Conservation (phyloP, 148 eudicot species). For the Heliamphora exappendiculata region DNA sequence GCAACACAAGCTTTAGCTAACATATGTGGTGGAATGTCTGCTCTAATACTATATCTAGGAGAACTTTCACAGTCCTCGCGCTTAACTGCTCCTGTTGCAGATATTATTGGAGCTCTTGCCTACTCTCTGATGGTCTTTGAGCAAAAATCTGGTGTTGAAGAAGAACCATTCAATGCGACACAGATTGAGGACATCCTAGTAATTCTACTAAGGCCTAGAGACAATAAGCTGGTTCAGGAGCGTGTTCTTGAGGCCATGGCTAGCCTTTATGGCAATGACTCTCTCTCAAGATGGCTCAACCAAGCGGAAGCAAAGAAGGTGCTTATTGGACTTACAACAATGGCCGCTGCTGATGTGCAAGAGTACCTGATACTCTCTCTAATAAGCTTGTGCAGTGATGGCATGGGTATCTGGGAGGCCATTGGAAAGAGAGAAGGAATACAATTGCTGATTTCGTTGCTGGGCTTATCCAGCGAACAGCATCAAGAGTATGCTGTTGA, state of each 20-base stretch:
- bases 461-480: conserved; percentile 73
- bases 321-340: conserved; percentile 59
- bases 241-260: conserved; percentile 87
- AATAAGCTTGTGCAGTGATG: conserved; percentile 54
- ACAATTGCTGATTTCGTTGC: conserved; percentile 61
- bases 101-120: conserved; percentile 76
- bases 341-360: conserved; percentile 57
- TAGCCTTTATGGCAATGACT: conserved; percentile 56
- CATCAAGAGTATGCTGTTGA: conserved; percentile 77
- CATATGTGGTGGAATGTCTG: conserved; percentile 72
- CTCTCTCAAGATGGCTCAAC: conserved; percentile 38
- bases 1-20: conserved; percentile 65
- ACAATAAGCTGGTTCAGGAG: conserved; percentile 62
- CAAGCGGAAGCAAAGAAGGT: conserved; percentile 65
- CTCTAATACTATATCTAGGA: conserved; percentile 60
- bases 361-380: conserved; percentile 57
- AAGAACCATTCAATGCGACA: conserved; percentile 43
- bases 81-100: conserved; percentile 69
- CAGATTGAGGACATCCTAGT: conserved; percentile 50
- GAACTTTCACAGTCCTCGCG: conserved; percentile 64
- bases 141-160: conserved; percentile 31
- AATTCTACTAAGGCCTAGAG: conserved; percentile 51
- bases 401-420: conserved; percentile 60
- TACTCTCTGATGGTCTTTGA: conserved; percentile 57
- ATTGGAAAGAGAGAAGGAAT: conserved; percentile 72